phyloP scores from a whole-genome alignment of 441 rosid species.

The Rhodomyrtus psidioides region DNA sequence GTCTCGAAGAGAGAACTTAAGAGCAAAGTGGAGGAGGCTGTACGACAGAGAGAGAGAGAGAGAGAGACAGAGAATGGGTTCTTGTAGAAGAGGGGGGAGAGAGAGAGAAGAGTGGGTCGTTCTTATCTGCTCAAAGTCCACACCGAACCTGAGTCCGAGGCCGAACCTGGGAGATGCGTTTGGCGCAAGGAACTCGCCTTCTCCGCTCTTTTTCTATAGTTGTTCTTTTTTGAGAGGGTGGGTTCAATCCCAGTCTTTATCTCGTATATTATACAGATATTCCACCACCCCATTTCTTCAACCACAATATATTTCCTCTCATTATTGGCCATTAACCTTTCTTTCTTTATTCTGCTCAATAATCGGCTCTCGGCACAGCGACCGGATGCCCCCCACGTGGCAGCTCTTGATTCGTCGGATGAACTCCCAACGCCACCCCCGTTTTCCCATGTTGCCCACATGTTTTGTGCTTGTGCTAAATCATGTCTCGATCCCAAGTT shows the following conservation, averaged over 20 bases:
- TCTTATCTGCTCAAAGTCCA: neutral
- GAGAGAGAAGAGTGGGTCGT: neutral
- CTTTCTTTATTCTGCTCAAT: neutral
- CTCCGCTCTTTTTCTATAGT: neutral
- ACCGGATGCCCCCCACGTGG: neutral
- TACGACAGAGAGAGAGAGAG: neutral
- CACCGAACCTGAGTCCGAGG: neutral
- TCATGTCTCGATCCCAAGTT: neutral
- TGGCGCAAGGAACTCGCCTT: neutral
- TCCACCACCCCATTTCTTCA: neutral
- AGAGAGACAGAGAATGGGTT: constrained; percentile 7
- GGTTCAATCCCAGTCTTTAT: neutral
- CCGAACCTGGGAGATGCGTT: neutral
- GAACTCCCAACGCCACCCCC: neutral
- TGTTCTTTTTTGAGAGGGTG: neutral
- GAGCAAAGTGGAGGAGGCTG: neutral
- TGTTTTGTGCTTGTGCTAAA: neutral
- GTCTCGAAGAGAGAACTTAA: neutral
- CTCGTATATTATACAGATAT: neutral
- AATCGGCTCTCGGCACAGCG: neutral
- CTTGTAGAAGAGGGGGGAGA: constrained; percentile 6
- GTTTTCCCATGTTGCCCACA: neutral
- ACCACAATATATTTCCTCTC: neutral
- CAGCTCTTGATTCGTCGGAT: neutral
- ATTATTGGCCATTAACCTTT: neutral